Percentiles rank a stretch among this genome's conserved stretches.
Evolutionary conservation across 441 rosid genomes (phyloP).

Genomic region (Metrosideros polymorpha): DNA sequence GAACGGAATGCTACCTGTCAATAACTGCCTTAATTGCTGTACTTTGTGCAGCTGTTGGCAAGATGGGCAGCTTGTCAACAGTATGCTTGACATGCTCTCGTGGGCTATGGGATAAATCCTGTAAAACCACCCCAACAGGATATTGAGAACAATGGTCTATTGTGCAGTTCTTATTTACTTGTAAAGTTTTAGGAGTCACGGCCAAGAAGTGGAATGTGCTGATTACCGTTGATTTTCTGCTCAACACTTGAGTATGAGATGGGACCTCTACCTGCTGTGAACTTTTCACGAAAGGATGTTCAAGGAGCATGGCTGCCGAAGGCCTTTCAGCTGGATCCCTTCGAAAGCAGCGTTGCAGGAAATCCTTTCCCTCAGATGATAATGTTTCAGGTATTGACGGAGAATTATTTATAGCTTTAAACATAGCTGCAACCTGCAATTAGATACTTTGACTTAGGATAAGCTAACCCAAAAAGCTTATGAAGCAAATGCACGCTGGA

Average conservation of each 20-base stretch:
- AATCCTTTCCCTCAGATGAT: constrained; percentile 81
- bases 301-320: constrained; percentile 59
- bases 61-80: constrained; percentile 30
- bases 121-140: constrained; percentile 4
- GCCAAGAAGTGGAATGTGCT: background rate
- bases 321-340: constrained; percentile 92
- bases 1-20: constrained; percentile 33
- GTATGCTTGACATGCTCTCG: constrained; percentile 29
- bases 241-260: constrained; percentile 20
- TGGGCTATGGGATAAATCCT: constrained; percentile 45
- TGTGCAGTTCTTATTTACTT: background rate
- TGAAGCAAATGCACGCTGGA: background rate
- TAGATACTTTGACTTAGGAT: background rate
- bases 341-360: constrained; percentile 58
- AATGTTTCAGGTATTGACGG: constrained; percentile 72
- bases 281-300: constrained; percentile 61
- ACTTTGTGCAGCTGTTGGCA: constrained; percentile 17
- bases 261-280: constrained; percentile 32
- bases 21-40: constrained; percentile 18
- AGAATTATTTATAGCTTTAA: constrained; percentile 72
- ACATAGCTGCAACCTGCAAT: constrained; percentile 91
- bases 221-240: constrained; percentile 42
- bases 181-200: background rate
- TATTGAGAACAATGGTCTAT: background rate
- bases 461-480: background rate